These are phyloP conservation scores for Camillea tinctor DNA, from an alignment of 2,329 filamentous ascomycete species.

Conservation along the genomic window DNA sequence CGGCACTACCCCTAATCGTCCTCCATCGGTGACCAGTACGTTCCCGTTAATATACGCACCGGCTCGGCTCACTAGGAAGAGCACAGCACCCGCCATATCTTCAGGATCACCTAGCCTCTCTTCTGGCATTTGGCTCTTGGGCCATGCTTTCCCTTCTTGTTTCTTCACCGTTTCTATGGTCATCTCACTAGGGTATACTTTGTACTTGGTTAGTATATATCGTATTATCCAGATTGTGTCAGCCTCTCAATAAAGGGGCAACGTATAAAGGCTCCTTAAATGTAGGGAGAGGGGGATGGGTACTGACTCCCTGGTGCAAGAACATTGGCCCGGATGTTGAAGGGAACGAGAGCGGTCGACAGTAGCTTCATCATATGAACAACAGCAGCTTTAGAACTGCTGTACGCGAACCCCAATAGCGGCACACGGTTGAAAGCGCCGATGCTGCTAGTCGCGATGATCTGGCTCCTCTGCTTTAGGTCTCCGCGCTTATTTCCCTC, in stretches of 20 bases:
- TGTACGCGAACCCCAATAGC: conserved; percentile 65
- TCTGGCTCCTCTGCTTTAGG: conserved; percentile 41
- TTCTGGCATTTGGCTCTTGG: conserved; percentile 22
- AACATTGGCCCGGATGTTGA: conserved; percentile 42
- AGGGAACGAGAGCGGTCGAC: conserved; percentile 57
- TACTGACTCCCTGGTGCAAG: conserved; percentile 30
- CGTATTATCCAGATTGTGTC: not conserved
- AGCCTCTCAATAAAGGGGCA: not conserved
- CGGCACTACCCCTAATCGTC: conserved; percentile 36
- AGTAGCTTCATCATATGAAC: conserved; percentile 66
- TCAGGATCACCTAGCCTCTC: conserved; percentile 35
- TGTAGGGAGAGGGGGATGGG: not conserved
- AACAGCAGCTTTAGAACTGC: conserved; percentile 63
- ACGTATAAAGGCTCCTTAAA: not conserved
- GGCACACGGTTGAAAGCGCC: conserved; percentile 59
- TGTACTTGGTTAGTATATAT: not conserved
- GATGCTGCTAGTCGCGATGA: conserved; percentile 64
- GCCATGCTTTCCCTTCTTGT: conserved; percentile 17
- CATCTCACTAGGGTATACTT: conserved; percentile 48
- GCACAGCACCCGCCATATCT: conserved; percentile 51
- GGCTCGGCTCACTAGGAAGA: conserved; percentile 50
- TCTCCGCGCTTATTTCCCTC: conserved; percentile 52
- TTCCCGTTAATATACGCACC: conserved; percentile 55
- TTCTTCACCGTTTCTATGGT: conserved; percentile 33
- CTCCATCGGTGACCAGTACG: conserved; percentile 53